Base-by-base conservation (phyloP, 495 filamentous ascomycete species). In the Penicillium salamii region DNA sequence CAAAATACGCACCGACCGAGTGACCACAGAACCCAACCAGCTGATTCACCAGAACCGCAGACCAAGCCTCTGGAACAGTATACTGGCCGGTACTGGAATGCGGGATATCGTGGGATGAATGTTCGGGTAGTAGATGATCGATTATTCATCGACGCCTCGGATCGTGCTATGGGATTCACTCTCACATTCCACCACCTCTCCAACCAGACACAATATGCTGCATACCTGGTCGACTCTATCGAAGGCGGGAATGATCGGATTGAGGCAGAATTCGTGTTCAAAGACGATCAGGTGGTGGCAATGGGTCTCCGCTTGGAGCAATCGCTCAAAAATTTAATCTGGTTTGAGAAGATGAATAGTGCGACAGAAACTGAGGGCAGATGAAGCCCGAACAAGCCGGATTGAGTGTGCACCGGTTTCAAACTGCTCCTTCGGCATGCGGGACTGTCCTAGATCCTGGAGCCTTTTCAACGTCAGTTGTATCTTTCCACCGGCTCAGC, bases 61-160 rank as follows among this genome's bases (percentile, higher is more conserved):
- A 39, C 18, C 35, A 54, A 26, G 20, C 42, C 55, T 26, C 47
- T 58, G 2, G 40, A 35, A 5, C 26, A 34, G 3, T 58, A 58
- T 20, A 23, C 29, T 0, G 55, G 55, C 18, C 28, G 9, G 6
- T 58, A 55, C 42, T 54, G 55, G 42, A 54, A 58, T 19, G 13
- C 52, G n/a, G 55, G 55, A 3, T 58, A 61, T 51, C 54, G 47
- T 20, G 28, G 13, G 6, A 3, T 61, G 24, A 15, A 15, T 6
- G 53, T 57, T 35, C 33, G 58, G 26, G 48, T 62, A 4, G 57
- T 52, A 28, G 58, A 67, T 26, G 54, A 43, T 8, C 38, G 46
- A 46, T 61, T 72, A 5, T 67, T 67, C 20, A 41, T 72, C 28
- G 63, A 72, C 38, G 61, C 55, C n/a, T 60, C 53, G 3, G 67